Evolutionary conservation across 306 rosid genomes (phyloP), one percentile per base, ranked within the genome.

Genomic region (Begonia peltatifolia): DNA sequence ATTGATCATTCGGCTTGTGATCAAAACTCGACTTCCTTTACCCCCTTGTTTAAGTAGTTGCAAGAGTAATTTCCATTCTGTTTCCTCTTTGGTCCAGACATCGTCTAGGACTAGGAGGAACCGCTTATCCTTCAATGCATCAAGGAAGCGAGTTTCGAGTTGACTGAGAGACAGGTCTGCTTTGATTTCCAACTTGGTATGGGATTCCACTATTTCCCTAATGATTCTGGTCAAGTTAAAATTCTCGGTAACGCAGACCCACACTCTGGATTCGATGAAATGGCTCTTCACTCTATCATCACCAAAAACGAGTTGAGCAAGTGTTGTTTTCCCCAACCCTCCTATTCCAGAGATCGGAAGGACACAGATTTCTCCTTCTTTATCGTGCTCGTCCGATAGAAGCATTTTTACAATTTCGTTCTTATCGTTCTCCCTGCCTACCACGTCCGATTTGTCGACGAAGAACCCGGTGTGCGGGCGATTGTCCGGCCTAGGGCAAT

Each of bases 51-150:
- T 10, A 3, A 44, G 48, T 1, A 44, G 48, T 11, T n/a, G 48
- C 12, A 51, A 30, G 23, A 51, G 55, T 10, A 9, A 51, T 4
- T 51, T 2, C 55, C 55, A 51, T 11, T 51, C 55, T 5, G 10
- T n/a, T 7, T 51, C 30, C 7, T 51, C 55, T 13, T 51, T 51
- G 36, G 55, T 16, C 55, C 55, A 51, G 38, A 22, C 61, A 57
- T 46, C 23, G 5, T 23, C 16, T 20, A 4, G 42, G 43, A 36
- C 38, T 47, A 13, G 14, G 2, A 44, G 6, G 48, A 44, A 44
- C 3, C 14, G n/a, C 14, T 44, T 44, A 44, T n/a, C 13, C 12
- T 44, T n/a, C 25, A 50, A 20, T 15, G 5, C 11, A 50, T 50
- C 12, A 11, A 44, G 48, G 14, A 44, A 44, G 0, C 48, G 48